Base-by-base conservation (phyloP, 192 early-diverging fungal species). In the Mortierella hygrophila region DNA sequence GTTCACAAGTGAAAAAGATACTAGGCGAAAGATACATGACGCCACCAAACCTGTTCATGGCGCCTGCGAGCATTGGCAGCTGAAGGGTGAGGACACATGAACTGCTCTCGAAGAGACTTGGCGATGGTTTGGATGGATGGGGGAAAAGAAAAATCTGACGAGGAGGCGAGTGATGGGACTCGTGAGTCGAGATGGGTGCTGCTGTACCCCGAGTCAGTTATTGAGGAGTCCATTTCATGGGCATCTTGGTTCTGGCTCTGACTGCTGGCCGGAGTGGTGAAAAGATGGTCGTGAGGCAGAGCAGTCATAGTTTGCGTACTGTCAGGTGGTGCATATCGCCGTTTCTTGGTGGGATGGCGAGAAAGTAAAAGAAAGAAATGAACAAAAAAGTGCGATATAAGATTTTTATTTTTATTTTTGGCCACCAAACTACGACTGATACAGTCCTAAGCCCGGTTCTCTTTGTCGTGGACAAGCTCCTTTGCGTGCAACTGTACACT, bases 401-500 rank as follows among this genome's bases (percentile, higher is more conserved):
- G 15, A 32, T 60, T 60, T 26, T 15, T 13, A 13, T 63, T n/a
- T 29, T 2, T 32, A 32, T 65, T 65, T 65, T 60, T 57, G 32
- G 60, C 60, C 60, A 32, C 60, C 29, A 65, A 65, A 60, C 10
- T 65, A 29, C 11, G 10, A 15, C 4, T 3, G 23, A 0, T 16
- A 32, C 8, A 18, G 55, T 26, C 60, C 29, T 65, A 65, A 15
- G 26, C 52, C 26, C 29, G 69, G 52, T 81, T 81, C 11, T 81
- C 80, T 68, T 70, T 78, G 52, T 35, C 40, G 38, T 65, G 60
- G 13, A 32, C 26, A 13, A 86, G 75, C 41, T 86, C 84, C 16
- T 81, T 86, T 15, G 84, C 29, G 44, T 86, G 84, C 38, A 86
- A 38, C 35, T 81, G 82, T 0, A 79, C 76, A 44, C 72, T 74